Percentiles rank a stretch among this genome's conserved stretches.
Evolutionary conservation across 2,329 filamentous ascomycete species (phyloP).

Genomic region (Trichoderma harzianum): DNA sequence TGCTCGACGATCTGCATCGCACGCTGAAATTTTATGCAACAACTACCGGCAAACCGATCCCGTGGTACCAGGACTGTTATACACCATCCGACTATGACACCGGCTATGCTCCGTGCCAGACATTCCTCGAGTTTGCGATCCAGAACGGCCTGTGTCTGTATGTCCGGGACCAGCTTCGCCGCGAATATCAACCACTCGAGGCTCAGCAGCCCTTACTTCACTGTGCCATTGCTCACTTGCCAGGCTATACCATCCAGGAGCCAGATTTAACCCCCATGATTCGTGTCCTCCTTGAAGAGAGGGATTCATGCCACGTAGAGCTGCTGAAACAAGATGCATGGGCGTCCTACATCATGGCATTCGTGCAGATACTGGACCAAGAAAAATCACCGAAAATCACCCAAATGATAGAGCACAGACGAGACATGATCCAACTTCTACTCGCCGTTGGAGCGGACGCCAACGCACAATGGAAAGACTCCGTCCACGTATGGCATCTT

Average conservation of each 20-base stretch:
- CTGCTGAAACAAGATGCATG: not conserved
- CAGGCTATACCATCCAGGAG: not conserved
- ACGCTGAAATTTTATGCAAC: not conserved
- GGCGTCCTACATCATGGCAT: not conserved
- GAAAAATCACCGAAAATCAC: too few species aligned
- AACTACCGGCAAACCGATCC: not conserved
- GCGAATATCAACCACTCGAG: not conserved
- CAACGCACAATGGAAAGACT: not conserved
- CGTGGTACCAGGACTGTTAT: not conserved
- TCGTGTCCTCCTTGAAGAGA: not conserved
- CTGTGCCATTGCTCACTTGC: not conserved
- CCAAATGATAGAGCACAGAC: not conserved
- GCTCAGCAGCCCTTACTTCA: not conserved
- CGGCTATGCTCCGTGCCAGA: not conserved
- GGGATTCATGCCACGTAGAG: not conserved
- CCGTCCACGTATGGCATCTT: not conserved
- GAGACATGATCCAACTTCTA: not conserved
- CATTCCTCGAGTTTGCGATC: not conserved
- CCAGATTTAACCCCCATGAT: not conserved
- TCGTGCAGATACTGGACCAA: not conserved
- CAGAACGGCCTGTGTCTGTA: not conserved
- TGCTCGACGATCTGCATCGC: not conserved
- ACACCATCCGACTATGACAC: not conserved
- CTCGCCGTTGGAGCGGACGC: not conserved
- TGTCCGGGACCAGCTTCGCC: not conserved